Evolutionary conservation across 2,329 filamentous ascomycete species (phyloP), one percentile per base, ranked within the genome.

Genomic region (Phialocephala subalpina): DNA sequence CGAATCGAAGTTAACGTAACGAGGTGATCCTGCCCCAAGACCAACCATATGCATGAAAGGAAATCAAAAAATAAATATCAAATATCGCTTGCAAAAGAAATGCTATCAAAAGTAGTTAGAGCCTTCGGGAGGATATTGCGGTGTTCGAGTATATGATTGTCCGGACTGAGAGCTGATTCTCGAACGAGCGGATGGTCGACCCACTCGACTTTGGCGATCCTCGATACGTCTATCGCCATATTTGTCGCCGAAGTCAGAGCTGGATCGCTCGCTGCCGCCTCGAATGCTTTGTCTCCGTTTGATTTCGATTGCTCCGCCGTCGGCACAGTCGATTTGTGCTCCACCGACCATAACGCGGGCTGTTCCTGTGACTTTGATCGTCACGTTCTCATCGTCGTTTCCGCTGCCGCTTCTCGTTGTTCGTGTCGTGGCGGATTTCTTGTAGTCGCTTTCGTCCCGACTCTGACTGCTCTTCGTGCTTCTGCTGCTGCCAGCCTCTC

Each of bases 391-490:
- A 62, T 86, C 83, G 60, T 83, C 82, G 64, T 81, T 84, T 49
- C 82, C 81, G 69, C 82, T 84, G 11, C 72, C 70, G 62, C 73
- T 75, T 61, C 75, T 65, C 3, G 87, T 90, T 11, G 87, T 86
- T 47, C 86, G 83, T 14, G 87, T 90, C 0, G 87, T 87, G 33
- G 85, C 86, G 62, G 87, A 89, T 68, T 85, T 84, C 69, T 83
- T 83, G 76, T 84, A 88, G 63, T 89, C 87, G 76, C 87, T 90
- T 64, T 90, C 87, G 71, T 90, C 88, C 52, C 82, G 86, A 74
- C 87, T 90, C 25, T 83, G 68, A 82, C 88, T 80, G 84, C 89
- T 69, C 83, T 83, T 60, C 82, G 89, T 45, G 84, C 88, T 79
- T 83, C 87, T 7, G 79, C 82, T 65, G 80, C 82, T 68, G 79